Evolutionary conservation across 164 flowering plant genomes (phyloP), one percentile per base, ranked within the genome.

Genomic region (Berberis thunbergii): DNA sequence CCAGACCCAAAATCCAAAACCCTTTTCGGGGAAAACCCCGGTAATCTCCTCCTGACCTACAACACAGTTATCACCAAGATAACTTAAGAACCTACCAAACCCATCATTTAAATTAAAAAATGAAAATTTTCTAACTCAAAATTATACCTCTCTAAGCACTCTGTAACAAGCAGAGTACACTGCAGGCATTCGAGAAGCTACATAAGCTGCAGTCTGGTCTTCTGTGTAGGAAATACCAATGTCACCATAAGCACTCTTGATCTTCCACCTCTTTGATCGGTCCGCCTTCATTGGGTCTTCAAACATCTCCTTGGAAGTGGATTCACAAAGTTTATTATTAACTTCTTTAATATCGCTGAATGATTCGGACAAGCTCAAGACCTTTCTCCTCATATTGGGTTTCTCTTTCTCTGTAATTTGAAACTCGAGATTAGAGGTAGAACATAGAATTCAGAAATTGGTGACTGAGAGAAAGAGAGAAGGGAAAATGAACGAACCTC

Each of bases 1-100:
- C 97, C 99, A 55, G 97, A 84, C 53, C 97, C 97, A 88, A 95
- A 95, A 82, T 95, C 99, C 79, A 95, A 77, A 4, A 91, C 97
- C 49, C 69, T 88, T 41, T 79, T 64, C 0, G 98, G 99, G 53
- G 84, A 60, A 70, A 95, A 91, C 67, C 62, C 92, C 1, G 97
- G 94, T 62, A 95, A 57, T 75, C 99, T 86, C 67, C 88, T 79
- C 2, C 83, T 75, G 13, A 95, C 88, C 99, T 95, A 67, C 46
- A 70, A 46, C 10, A 62, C 40, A 3, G 39, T 52, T 52, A 9
- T 1, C 45, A 7, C 53, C 2, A 6, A 61, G 5, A 46, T 45
- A 1, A 2, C 8, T 4, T 4, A 57, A 9, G 41, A 40, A 7
- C n/a, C 45, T 10, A 52, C n/a, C 45, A 57, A 57, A 26, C 6